Conservation (phyloP, 768 basidiomycete genomes). For the Lactarius indigo region DNA sequence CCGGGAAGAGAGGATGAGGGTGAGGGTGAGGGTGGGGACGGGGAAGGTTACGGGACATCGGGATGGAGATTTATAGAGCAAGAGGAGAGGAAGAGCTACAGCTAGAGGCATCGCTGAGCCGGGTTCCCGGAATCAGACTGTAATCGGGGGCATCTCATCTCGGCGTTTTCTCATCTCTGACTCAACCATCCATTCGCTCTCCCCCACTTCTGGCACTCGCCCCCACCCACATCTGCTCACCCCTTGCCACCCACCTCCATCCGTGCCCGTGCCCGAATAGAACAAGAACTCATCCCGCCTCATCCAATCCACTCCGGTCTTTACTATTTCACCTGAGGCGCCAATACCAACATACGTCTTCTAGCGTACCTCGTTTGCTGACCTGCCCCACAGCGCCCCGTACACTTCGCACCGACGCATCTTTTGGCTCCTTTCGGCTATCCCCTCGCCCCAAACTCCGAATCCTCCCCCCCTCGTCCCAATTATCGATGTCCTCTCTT, state of each 20-base stretch:
- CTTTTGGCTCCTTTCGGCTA: constrained; percentile 1
- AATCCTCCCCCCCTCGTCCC: constrained; percentile 1
- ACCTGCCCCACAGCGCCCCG: constrained; percentile 16
- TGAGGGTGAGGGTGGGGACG: not conserved
- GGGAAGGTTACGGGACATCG: not conserved
- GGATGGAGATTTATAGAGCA: not conserved
- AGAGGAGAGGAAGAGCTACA: constrained; percentile 1
- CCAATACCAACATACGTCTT: constrained; percentile 11
- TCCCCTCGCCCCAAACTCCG: constrained; percentile 20
- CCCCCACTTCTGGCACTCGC: not conserved
- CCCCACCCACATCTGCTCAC: not conserved
- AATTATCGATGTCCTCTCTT: not conserved
- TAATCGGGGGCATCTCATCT: constrained; percentile 22
- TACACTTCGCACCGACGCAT: constrained; percentile 18
- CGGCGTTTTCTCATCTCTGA: constrained; percentile 19
- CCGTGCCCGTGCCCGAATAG: not conserved
- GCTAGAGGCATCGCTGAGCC: not conserved
- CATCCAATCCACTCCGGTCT: constrained; percentile 12
- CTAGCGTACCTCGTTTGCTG: constrained; percentile 19
- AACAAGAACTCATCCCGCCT: not conserved
- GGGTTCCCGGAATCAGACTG: not conserved
- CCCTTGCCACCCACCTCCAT: not conserved
- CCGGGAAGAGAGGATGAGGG: not conserved
- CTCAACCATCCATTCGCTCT: constrained; percentile 8
- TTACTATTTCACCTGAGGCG: constrained; percentile 10